Evolutionary conservation across 305 asterid species (phyloP).

Genomic region (Solanum aculeatissimum): DNA sequence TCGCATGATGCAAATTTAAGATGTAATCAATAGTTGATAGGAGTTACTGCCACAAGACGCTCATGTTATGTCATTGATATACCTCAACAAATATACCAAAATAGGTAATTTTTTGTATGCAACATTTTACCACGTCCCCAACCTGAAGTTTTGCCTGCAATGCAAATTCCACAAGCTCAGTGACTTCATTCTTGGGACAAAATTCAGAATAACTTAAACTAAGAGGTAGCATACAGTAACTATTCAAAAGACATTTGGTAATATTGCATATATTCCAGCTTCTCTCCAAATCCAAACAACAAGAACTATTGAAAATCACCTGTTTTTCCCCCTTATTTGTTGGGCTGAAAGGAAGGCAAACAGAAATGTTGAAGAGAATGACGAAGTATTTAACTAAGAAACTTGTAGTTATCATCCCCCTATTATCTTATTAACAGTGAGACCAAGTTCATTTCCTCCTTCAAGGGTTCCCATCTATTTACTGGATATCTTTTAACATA

Average conservation of each 20-base stretch:
- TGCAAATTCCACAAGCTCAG: neutral
- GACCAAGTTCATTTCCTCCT: neutral
- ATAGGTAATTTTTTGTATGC: conserved; percentile 81
- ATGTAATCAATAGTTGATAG: neutral
- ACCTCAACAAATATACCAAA: conserved; percentile 95
- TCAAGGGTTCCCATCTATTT: neutral
- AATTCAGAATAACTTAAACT: neutral
- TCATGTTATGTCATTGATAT: neutral
- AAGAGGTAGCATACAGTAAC: neutral
- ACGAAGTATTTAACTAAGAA: neutral
- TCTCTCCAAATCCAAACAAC: neutral
- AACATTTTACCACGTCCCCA: conserved; percentile 85
- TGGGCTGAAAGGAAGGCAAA: neutral
- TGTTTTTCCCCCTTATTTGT: neutral
- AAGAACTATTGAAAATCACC: neutral
- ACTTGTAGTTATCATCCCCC: neutral
- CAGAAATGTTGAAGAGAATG: neutral
- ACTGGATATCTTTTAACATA: neutral
- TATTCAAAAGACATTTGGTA: neutral
- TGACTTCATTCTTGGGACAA: neutral
- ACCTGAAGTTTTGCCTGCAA: conserved; percentile 67
- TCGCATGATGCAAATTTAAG: neutral
- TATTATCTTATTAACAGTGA: neutral
- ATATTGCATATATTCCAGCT: neutral
- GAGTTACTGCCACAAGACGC: neutral